Evolutionary conservation across 2,329 filamentous ascomycete genomes (phyloP).

Genomic region (Trichoderma pleuroti): DNA sequence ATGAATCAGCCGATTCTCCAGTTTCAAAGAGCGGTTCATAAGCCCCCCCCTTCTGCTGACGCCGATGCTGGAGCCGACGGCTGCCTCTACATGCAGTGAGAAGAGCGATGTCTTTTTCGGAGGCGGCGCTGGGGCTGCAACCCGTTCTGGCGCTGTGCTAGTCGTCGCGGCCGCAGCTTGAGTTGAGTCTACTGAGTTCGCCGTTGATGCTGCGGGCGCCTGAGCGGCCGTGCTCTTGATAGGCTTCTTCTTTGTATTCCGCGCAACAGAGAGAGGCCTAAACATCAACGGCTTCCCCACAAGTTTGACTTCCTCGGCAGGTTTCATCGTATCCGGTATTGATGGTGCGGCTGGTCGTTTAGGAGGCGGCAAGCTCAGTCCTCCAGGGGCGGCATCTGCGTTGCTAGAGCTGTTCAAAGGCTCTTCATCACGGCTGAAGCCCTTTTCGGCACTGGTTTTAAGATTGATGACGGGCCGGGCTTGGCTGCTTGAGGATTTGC

Average conservation of each 20-base stretch:
- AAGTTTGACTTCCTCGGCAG: constrained; percentile 62
- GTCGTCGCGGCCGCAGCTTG: constrained; percentile 12
- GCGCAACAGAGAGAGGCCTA: constrained; percentile 78
- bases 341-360: constrained; percentile 42
- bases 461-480: constrained; percentile 53
- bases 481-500: constrained; percentile 25
- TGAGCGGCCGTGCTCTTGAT: constrained; percentile 25
- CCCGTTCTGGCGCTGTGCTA: constrained; percentile 21
- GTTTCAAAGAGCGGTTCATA: constrained; percentile 54
- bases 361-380: constrained; percentile 40
- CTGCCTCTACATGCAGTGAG: constrained; percentile 53
- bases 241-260: constrained; percentile 65
- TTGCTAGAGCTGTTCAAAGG: constrained; percentile 22
- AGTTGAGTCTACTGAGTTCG: constrained; percentile 1
- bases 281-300: constrained; percentile 83
- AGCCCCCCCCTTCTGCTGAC: constrained; percentile 25
- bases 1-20: constrained; percentile 16
- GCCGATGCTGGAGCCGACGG: constrained; percentile 25
- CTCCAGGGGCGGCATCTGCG: constrained; percentile 22
- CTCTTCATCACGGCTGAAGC: constrained; percentile 63
- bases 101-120: constrained; percentile 65
- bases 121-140: constrained; percentile 26
- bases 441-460: constrained; percentile 79
- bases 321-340: constrained; percentile 54
- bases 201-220: constrained; percentile 9